Conservation (phyloP, 2,329 filamentous ascomycete genomes). For the Capronia americana region DNA sequence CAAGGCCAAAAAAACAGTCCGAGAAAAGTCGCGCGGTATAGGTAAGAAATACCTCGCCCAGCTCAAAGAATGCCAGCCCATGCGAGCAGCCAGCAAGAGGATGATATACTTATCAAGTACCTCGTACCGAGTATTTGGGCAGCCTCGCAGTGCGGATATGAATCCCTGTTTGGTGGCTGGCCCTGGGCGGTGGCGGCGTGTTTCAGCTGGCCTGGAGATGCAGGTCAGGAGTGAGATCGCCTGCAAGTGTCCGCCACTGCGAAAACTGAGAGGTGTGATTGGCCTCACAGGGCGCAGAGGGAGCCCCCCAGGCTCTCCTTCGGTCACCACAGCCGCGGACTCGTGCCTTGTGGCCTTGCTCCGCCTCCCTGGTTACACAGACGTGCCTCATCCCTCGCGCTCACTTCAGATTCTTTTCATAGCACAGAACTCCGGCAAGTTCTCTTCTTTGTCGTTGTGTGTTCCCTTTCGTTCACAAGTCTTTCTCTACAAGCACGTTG, state of each 20-base stretch:
- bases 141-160: slow-evolving; percentile 5
- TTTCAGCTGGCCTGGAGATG: slow-evolving; percentile 26
- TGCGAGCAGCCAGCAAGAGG: background rate
- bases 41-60: background rate
- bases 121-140: background rate
- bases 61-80: background rate
- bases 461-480: background rate
- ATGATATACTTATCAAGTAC: background rate
- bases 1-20: background rate
- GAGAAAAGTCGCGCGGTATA: background rate
- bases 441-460: slow-evolving; percentile 7
- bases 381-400: slow-evolving; percentile 15
- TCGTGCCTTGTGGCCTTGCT: slow-evolving; percentile 20
- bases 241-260: slow-evolving; percentile 8
- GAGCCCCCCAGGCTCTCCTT: background rate
- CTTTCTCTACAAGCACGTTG: background rate
- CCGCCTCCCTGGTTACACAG: slow-evolving; percentile 28
- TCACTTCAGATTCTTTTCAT: slow-evolving; percentile 20
- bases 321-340: slow-evolving; percentile 7
- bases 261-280: background rate
- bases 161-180: slow-evolving; percentile 10
- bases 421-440: slow-evolving; percentile 13
- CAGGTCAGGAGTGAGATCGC: slow-evolving; percentile 22
- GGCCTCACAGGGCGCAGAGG: background rate
- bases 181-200: slow-evolving; percentile 15